Evolutionary conservation across 1,139 yeast genomes (phyloP).

Genomic region (Eremothecium sinecaudum): DNA sequence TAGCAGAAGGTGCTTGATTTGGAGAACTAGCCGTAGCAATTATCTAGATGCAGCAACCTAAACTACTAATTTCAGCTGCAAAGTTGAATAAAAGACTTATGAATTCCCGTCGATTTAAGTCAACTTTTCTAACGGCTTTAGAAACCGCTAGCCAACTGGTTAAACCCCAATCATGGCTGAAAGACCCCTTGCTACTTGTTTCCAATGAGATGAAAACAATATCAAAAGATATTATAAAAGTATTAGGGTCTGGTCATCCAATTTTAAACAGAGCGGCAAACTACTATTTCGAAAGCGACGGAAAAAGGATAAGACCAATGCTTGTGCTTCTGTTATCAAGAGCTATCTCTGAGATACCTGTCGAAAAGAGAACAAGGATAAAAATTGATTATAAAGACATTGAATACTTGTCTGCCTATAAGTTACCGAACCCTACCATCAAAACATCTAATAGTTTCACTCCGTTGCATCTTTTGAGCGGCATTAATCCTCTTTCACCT

Average conservation of each 20-base stretch:
- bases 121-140: slow-evolving; percentile 53
- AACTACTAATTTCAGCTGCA: no score
- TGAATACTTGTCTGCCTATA: slow-evolving; percentile 45
- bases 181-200: slow-evolving; percentile 87
- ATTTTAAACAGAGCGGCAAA: slow-evolving; percentile 81
- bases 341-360: slow-evolving; percentile 71
- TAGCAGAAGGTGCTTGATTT: no score
- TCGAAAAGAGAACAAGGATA: slow-evolving; percentile 55
- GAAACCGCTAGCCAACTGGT: slow-evolving; percentile 74
- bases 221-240: slow-evolving; percentile 75
- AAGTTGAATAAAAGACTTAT: not conserved
- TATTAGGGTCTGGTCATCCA: slow-evolving; percentile 91
- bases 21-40: no score
- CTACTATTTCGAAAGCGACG: slow-evolving; percentile 92
- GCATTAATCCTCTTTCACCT: slow-evolving; percentile 85
- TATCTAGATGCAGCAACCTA: no score
- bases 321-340: slow-evolving; percentile 75
- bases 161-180: slow-evolving; percentile 50
- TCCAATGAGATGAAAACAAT: slow-evolving; percentile 87
- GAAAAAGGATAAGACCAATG: slow-evolving; percentile 89
- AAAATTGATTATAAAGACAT: slow-evolving; percentile 54
- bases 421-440: slow-evolving; percentile 18
- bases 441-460: slow-evolving; percentile 44
- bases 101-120: slow-evolving; percentile 20
- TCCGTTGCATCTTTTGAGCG: slow-evolving; percentile 77